phyloP scores from a whole-genome alignment of 805 yeast genomes.

The Pichia thaimueangensis region DNA sequence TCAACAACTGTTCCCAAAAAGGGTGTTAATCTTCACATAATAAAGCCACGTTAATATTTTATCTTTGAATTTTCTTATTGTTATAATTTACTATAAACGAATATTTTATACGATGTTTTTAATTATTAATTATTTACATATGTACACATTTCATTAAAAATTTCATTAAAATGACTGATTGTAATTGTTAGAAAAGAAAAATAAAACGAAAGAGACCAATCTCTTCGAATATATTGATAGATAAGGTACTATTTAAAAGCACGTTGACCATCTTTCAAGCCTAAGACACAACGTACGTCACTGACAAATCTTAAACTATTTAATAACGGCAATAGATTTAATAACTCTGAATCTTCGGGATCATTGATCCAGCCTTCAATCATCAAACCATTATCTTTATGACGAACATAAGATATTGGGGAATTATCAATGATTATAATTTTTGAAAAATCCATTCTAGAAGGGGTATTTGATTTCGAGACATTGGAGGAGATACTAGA shows the following conservation, averaged over 20 bases:
- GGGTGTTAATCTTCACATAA: slow-evolving; percentile 53
- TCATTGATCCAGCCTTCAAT: slow-evolving; percentile 98
- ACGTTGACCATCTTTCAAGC: slow-evolving; percentile 68
- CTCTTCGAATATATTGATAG: no score
- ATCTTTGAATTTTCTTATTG: no score
- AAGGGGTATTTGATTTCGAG: neutral
- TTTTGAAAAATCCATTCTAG: slow-evolving; percentile 49
- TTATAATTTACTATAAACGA: no score
- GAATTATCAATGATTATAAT: slow-evolving; percentile 86
- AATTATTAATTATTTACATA: no score
- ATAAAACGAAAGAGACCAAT: slow-evolving; percentile 1
- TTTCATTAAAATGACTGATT: no score
- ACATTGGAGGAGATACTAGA: slow-evolving; percentile 12
- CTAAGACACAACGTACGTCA: slow-evolving; percentile 75
- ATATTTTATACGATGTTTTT: no score
- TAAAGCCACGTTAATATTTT: slow-evolving; percentile 36
- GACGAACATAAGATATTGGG: slow-evolving; percentile 79
- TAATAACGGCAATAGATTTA: slow-evolving; percentile 75
- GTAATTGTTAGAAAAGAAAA: slow-evolving; percentile 1
- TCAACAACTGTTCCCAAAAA: slow-evolving; percentile 17
- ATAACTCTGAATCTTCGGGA: slow-evolving; percentile 79
- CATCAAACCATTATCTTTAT: slow-evolving; percentile 82
- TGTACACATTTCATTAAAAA: no score
- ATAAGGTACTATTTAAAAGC: slow-evolving; percentile 38
- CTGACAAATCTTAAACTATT: slow-evolving; percentile 70